Evolutionary conservation across 2,329 filamentous ascomycete species (phyloP).

Genomic region (Colletotrichum sidae): DNA sequence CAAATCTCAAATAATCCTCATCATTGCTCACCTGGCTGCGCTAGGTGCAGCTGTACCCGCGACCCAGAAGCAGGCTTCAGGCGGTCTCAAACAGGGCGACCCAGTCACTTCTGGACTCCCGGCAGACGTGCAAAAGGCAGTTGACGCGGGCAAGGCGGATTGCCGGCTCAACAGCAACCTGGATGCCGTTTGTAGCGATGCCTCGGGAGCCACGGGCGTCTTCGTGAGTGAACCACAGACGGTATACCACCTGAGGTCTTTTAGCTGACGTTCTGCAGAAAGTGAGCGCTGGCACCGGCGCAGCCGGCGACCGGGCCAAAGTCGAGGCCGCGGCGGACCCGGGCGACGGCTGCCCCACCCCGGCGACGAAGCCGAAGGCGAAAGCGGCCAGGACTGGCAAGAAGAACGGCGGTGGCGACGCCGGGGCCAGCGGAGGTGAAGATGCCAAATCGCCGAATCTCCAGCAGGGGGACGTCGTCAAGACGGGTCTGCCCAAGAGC

Average conservation of each 20-base stretch:
- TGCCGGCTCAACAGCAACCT: background rate
- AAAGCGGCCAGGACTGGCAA: slow-evolving; percentile 21
- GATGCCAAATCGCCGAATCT: background rate
- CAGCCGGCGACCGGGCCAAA: no score
- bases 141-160: background rate
- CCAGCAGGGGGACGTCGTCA: background rate
- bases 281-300: no score
- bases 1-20: background rate
- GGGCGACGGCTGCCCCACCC: background rate
- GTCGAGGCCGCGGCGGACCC: no score
- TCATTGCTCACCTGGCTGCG: background rate
- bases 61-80: background rate
- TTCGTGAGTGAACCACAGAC: background rate
- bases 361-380: slow-evolving; percentile 1
- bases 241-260: no score
- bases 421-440: background rate
- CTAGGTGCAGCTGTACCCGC: background rate
- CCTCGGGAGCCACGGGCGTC: background rate
- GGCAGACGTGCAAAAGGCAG: background rate
- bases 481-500: background rate
- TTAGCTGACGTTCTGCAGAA: no score
- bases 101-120: background rate
- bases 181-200: background rate
- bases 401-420: background rate
- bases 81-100: slow-evolving; percentile 1